These are phyloP conservation scores for Ogataea nonfermentans DNA, from an alignment of 805 yeast genomes.

Conservation along the genomic window DNA sequence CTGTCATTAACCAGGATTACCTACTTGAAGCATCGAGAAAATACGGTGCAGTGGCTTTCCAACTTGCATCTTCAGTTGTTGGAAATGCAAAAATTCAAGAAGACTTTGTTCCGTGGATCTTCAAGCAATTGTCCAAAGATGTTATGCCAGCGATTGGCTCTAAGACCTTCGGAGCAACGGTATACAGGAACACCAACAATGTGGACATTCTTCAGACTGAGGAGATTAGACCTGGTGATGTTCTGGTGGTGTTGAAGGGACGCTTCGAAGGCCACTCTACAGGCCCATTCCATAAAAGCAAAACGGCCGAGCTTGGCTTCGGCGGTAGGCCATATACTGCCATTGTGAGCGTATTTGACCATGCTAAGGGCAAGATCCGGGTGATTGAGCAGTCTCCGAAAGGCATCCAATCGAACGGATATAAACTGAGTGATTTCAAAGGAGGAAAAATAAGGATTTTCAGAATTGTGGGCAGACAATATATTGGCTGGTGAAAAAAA, in stretches of 20 bases:
- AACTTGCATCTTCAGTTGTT: slow-evolving; percentile 39
- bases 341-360: slow-evolving; percentile 72
- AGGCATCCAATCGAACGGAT: slow-evolving; percentile 56
- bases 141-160: slow-evolving; percentile 49
- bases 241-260: slow-evolving; percentile 72
- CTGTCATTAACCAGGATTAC: slow-evolving; percentile 42
- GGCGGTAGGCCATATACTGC: slow-evolving; percentile 53
- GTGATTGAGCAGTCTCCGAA: slow-evolving; percentile 61
- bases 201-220: slow-evolving; percentile 50
- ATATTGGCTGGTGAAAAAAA: slow-evolving; percentile 60
- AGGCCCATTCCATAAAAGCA: slow-evolving; percentile 25
- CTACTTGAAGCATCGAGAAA: slow-evolving; percentile 48
- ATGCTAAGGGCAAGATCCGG: slow-evolving; percentile 63
- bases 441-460: slow-evolving; percentile 78
- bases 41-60: slow-evolving; percentile 52
- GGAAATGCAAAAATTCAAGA: slow-evolving; percentile 34
- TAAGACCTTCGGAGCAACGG: slow-evolving; percentile 70
- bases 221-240: slow-evolving; percentile 79
- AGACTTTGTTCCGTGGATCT: slow-evolving; percentile 36
- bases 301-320: slow-evolving; percentile 52
- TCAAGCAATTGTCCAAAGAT: slow-evolving; percentile 37
- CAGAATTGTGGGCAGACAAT: slow-evolving; percentile 71
- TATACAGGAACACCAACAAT: slow-evolving; percentile 57
- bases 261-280: slow-evolving; percentile 66
- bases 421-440: slow-evolving; percentile 68